These are phyloP conservation scores for Thalia dealbata DNA, from an alignment of 176 grass and related monocot species.

Conservation along the genomic window DNA sequence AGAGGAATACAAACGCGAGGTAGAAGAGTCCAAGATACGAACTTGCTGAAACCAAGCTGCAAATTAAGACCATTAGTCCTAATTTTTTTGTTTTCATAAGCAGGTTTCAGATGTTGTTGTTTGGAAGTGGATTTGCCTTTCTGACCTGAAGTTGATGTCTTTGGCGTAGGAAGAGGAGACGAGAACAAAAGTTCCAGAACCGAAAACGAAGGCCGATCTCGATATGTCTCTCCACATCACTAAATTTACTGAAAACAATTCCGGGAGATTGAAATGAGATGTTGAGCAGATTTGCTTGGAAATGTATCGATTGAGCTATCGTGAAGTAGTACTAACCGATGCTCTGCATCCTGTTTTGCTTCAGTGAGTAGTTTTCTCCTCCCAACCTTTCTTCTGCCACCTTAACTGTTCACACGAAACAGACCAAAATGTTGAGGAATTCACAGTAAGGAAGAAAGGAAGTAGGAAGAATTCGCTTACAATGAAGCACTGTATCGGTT, in stretches of 20 bases:
- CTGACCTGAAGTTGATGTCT: conserved; percentile 79
- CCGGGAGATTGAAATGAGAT: not conserved
- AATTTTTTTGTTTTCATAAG: not conserved
- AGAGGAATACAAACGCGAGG: conserved; percentile 62
- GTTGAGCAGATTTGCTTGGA: not conserved
- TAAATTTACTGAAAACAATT: conserved; percentile 57
- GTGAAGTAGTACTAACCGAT: conserved; percentile 46
- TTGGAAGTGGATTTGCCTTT: not conserved
- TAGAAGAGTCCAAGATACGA: conserved; percentile 84
- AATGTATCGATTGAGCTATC: not conserved
- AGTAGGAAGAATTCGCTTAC: conserved; percentile 16
- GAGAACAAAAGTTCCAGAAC: conserved; percentile 75
- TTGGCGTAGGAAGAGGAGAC: conserved; percentile 77
- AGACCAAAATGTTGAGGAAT: no score
- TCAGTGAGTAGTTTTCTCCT: conserved; percentile 19
- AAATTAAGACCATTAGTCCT: conserved; percentile 2
- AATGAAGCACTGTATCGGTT: conserved; percentile 27
- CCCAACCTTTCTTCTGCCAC: conserved; percentile 36
- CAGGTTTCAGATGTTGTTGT: not conserved
- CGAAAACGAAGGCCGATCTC: conserved; percentile 83
- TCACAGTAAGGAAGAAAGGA: no score
- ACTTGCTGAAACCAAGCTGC: conserved; percentile 61
- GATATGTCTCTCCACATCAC: conserved; percentile 97
- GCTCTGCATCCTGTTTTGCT: conserved; percentile 60
- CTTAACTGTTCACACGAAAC: conserved; percentile 37